Conservation (phyloP, 192 early-diverging fungal genomes). For the Umbelopsis sp. region DNA sequence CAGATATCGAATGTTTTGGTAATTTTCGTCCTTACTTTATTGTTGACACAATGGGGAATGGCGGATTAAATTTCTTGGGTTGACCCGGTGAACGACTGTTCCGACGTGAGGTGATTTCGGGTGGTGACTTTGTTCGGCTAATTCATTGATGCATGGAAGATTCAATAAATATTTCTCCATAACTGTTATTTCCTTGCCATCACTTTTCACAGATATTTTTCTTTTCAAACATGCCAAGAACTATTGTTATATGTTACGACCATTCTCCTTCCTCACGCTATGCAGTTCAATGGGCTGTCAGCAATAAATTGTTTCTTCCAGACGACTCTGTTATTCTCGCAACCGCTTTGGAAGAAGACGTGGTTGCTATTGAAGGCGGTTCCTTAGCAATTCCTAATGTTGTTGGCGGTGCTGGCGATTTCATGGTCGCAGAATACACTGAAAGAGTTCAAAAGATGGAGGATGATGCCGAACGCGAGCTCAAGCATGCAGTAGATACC, state of each 20-base stretch:
- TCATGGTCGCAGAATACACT: slow-evolving; percentile 22
- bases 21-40: too few species aligned
- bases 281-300: slow-evolving; percentile 27
- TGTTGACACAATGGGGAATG: too few species aligned
- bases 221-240: slow-evolving; percentile 12
- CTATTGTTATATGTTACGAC: slow-evolving; percentile 28
- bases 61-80: too few species aligned
- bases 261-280: slow-evolving; percentile 12
- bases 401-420: slow-evolving; percentile 19
- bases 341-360: slow-evolving; percentile 29
- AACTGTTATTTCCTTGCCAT: neutral
- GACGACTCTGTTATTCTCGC: slow-evolving; percentile 21
- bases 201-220: neutral
- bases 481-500: slow-evolving; percentile 20
- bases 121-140: neutral
- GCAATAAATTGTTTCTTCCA: slow-evolving; percentile 15
- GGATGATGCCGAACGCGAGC: slow-evolving; percentile 22
- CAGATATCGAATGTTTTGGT: too few species aligned
- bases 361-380: slow-evolving; percentile 26
- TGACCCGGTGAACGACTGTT: neutral
- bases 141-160: neutral
- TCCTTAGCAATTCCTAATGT: slow-evolving; percentile 20
- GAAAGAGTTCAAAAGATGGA: slow-evolving; percentile 27
- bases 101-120: neutral
- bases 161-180: neutral